Evolutionary conservation across 495 filamentous ascomycete genomes (phyloP).

Genomic region (Collariella sp.): DNA sequence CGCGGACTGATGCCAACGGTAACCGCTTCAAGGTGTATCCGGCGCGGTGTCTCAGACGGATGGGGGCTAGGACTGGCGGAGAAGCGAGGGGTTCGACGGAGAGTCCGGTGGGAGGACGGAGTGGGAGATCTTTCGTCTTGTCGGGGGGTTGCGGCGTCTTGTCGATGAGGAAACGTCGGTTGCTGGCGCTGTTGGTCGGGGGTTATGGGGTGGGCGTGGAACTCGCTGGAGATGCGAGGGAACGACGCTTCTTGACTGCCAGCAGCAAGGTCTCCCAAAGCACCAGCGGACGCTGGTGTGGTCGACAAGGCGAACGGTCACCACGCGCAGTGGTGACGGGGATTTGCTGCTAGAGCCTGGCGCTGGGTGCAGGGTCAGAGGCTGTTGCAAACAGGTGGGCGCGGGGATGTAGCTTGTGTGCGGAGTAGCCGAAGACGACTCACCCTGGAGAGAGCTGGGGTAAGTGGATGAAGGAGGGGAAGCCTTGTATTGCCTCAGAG

Average conservation of each 20-base stretch:
- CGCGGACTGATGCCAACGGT: conserved; percentile 28
- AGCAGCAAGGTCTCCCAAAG: conserved; percentile 33
- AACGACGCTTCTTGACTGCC: conserved; percentile 30
- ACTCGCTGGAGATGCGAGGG: conserved; percentile 38
- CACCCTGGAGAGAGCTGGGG: conserved; percentile 10
- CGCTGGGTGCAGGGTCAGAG: conserved; percentile 7
- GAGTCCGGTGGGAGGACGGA: conserved; percentile 33
- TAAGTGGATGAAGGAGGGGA: not conserved
- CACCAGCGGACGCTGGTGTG: conserved; percentile 27
- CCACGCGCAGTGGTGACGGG: conserved; percentile 32
- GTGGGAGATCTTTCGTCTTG: conserved; percentile 29
- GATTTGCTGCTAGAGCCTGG: conserved; percentile 5
- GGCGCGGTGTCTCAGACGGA: conserved; percentile 23
- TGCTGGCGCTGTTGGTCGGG: conserved; percentile 37
- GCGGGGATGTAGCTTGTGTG: conserved; percentile 3
- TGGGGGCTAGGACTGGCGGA: conserved; percentile 35
- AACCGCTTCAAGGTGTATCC: conserved; percentile 28
- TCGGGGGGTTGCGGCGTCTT: conserved; percentile 18
- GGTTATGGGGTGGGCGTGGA: conserved; percentile 31
- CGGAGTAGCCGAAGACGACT: conserved; percentile 5
- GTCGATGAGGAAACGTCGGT: conserved; percentile 28
- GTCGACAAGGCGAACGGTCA: conserved; percentile 42
- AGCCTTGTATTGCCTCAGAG: conserved; percentile 9
- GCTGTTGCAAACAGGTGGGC: conserved; percentile 2
- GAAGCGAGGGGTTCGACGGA: conserved; percentile 43